Base-by-base conservation (phyloP, 805 yeast species). In the Jamesozyma jinghongensis region DNA sequence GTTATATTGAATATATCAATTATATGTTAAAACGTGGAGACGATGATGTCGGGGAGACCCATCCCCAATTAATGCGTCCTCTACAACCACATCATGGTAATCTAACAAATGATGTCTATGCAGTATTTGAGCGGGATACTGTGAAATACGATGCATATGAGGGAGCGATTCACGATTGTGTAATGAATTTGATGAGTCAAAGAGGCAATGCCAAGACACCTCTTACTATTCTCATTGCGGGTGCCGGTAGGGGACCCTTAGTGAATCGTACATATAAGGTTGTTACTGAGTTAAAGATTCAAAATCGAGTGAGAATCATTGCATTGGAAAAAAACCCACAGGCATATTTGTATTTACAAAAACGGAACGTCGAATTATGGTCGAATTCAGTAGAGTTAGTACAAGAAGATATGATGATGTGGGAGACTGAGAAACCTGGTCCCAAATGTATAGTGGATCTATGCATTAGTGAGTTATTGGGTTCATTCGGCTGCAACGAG, bases 401-500 rank as follows among this genome's bases (percentile, higher is more conserved):
- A 3, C 61, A 68, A 33, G 66, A 64, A 3, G 95, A 88, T 59
- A 73, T 79, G 59, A 63, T 92, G 14, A 45, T 52, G 2, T 74
- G 79, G 78, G 40, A 52, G 10, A 22, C 26, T 7, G 10, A 22
- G 10, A 22, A 22, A 22, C 7, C 68, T 67, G 3, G 31, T 32
- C n/a, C 48, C 47, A 5, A 63, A n/a, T n/a, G n/a, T n/a, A n/a
- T 65, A 14, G 69, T 71, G 41, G 72, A 83, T 53, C 52, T 88
- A 33, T 71, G 87, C 7, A 70, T 90, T 1, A 81, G 94, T 34
- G 97, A 88, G 57, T 64, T 90, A 6, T 60, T 88, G 20, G 97
- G 97, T 5, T 84, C 95, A 13, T 83, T 90, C 63, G 97, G 95
- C 3, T 90, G 94, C 58, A 90, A 88, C 59, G 97, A 88, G 56